phyloP scores from a whole-genome alignment of 805 yeast species.

The Grigorovia yakushimaensis region DNA sequence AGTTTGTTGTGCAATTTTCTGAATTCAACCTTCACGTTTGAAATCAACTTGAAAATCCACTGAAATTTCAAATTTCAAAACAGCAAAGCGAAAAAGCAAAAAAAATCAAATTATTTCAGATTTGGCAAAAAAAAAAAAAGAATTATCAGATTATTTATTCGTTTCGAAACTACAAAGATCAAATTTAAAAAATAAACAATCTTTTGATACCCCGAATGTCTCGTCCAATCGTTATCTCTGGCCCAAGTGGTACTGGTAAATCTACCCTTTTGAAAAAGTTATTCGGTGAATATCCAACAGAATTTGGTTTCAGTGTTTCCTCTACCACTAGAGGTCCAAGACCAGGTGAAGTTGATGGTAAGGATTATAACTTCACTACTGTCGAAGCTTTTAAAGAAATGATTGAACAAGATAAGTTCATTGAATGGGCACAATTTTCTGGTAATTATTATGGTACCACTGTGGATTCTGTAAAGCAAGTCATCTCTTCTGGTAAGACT shows the following conservation, averaged over 20 bases:
- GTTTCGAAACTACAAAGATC: too few species aligned
- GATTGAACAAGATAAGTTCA: conserved; percentile 66
- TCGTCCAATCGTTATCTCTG: conserved; percentile 91
- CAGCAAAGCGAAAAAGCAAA: not conserved
- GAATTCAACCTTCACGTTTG: too few species aligned
- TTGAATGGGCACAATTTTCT: conserved; percentile 97
- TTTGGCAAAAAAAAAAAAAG: too few species aligned
- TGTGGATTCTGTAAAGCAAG: conserved; percentile 65
- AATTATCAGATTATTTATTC: too few species aligned
- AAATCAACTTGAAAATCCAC: not conserved
- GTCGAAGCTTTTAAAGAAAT: conserved; percentile 71
- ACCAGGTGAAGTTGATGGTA: conserved; percentile 81
- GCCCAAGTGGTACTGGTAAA: conserved; percentile 95
- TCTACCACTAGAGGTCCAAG: conserved; percentile 84
- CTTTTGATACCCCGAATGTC: conserved; percentile 13
- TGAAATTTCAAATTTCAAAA: not conserved
- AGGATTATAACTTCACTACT: conserved; percentile 78
- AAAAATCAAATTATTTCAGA: not conserved
- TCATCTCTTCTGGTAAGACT: conserved; percentile 47
- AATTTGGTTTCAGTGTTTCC: conserved; percentile 90
- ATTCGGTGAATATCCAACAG: conserved; percentile 81
- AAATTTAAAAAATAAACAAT: too few species aligned
- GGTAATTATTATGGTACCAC: conserved; percentile 97
- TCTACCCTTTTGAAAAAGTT: conserved; percentile 85
- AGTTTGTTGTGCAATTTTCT: too few species aligned